These are phyloP conservation scores for Diplodia corticola DNA, from an alignment of 2,329 filamentous ascomycete species.

Conservation along the genomic window DNA sequence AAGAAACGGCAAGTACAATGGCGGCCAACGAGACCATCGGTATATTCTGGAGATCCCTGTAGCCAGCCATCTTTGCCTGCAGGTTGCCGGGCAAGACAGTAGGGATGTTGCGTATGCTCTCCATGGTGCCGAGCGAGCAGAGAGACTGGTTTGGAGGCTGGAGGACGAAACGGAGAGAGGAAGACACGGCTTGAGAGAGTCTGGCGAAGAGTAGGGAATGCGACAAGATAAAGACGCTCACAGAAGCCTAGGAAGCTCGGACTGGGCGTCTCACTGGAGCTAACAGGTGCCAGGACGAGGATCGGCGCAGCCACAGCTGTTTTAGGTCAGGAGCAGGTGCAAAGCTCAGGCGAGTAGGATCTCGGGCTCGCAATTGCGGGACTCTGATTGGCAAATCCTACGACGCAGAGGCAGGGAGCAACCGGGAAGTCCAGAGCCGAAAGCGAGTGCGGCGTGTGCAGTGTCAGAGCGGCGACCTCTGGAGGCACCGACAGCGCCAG, in stretches of 20 bases:
- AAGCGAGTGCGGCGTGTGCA: not conserved
- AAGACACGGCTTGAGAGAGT: not conserved
- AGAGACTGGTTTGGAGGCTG: too few species aligned
- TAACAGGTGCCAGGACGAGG: not conserved
- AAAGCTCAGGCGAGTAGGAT: not conserved
- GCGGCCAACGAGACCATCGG: not conserved
- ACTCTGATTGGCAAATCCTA: not conserved
- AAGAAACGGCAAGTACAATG: not conserved
- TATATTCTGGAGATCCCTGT: constrained; percentile 3
- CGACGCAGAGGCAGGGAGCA: not conserved
- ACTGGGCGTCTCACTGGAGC: not conserved
- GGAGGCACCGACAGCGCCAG: not conserved
- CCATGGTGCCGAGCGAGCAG: not conserved
- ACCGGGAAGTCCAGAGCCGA: not conserved
- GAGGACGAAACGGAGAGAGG: not conserved
- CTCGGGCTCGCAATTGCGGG: not conserved
- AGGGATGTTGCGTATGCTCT: constrained; percentile 17
- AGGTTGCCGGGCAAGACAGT: constrained; percentile 13
- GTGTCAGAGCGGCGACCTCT: not conserved
- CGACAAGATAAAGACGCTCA: not conserved
- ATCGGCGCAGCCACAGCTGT: not conserved
- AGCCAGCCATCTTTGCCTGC: constrained; percentile 4
- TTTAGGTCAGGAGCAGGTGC: not conserved
- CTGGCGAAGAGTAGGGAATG: not conserved
- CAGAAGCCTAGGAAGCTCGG: not conserved